A percentile compares a stretch with the other conserved stretches of the same genome.
Evolutionary conservation across 192 early-diverging fungal genomes (phyloP).

Genomic region (Coemansia pectinata): DNA sequence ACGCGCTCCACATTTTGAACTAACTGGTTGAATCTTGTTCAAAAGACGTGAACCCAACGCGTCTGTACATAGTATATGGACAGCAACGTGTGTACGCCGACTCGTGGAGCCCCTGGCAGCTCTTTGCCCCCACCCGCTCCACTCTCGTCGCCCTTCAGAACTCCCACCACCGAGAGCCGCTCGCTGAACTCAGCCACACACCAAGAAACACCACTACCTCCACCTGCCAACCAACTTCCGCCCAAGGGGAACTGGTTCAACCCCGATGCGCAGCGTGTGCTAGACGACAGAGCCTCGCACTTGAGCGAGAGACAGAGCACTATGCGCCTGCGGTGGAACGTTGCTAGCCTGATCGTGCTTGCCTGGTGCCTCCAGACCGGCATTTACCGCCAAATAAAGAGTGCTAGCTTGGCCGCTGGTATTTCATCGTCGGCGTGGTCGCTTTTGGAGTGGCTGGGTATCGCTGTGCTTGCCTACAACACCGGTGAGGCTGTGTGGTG

Average conservation of each 20-base stretch:
- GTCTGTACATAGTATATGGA: conserved; percentile 18
- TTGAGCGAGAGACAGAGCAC: conserved; percentile 36
- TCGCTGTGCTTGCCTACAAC: conserved; percentile 39
- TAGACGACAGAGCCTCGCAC: conserved; percentile 40
- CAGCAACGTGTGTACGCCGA: conserved; percentile 25
- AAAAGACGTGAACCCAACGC: background rate
- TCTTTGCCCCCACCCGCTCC: background rate
- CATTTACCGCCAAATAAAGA: conserved; percentile 28
- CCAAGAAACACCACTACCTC: background rate
- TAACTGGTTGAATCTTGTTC: background rate
- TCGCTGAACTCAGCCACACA: background rate
- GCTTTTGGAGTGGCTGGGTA: conserved; percentile 26
- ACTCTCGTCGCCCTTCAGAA: conserved; percentile 22
- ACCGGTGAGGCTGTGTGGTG: conserved; percentile 49
- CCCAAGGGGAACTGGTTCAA: conserved; percentile 35
- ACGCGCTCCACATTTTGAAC: too few relatives aligned
- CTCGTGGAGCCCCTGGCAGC: conserved; percentile 14
- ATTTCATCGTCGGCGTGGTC: conserved; percentile 24
- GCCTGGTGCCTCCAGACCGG: conserved; percentile 40
- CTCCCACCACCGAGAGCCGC: conserved; percentile 13
- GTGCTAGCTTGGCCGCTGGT: conserved; percentile 10
- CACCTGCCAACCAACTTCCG: background rate
- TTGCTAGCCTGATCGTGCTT: conserved; percentile 30
- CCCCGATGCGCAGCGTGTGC: conserved; percentile 46
- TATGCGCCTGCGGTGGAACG: conserved; percentile 50